Base-by-base conservation (phyloP, 2,329 filamentous ascomycete species). In the Trichoderma sp. region DNA sequence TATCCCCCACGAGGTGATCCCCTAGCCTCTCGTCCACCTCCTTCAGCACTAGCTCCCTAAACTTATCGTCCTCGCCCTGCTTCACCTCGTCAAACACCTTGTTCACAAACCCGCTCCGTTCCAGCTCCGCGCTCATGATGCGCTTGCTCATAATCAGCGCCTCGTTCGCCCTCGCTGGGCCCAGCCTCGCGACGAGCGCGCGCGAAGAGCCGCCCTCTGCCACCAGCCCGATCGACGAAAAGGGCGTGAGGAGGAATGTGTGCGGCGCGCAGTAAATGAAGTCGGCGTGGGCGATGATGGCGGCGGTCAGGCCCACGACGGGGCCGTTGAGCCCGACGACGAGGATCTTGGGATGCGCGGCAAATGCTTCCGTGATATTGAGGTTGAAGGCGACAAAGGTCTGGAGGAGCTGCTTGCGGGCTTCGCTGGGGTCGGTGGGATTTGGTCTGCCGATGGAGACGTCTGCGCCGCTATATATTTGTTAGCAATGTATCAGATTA, bases 271-370 rank as follows among this genome's bases (percentile, higher is more conserved):
- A 90, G 84, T 98, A 98, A 78, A 98, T 87, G 83, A 98, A 98
- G 83, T 98, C 96, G 28, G 92, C 92, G 79, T 93, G 91, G 32
- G 90, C 90, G 69, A 93, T 83, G 0, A 98, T 81, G 0, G 95
- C 94, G 0, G 95, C 96, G 2, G 91, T 92, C 37, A 98, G 89
- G 6, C 96, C 96, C 65, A 99, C 86, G 13, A 90, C 94, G 6
- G 96, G 96, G 3, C 95, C 96, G 81, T 98, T 98, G 73, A 98
- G 89, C 0, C 93, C 96, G 0, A 90, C 90, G 70, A 98, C 87
- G 28, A 98, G 91, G 80, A 98, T 91, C 83, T 98, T 97, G 74
- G 94, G 92, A 81, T 98, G 96, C 16, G 89, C 90, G 83, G 96
- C 94, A 83, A 98, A 97, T 74, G 93, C 90, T 75, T 93, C 90